Conservation (phyloP, 306 rosid genomes). For the Pterocarpus macrocarpus region DNA sequence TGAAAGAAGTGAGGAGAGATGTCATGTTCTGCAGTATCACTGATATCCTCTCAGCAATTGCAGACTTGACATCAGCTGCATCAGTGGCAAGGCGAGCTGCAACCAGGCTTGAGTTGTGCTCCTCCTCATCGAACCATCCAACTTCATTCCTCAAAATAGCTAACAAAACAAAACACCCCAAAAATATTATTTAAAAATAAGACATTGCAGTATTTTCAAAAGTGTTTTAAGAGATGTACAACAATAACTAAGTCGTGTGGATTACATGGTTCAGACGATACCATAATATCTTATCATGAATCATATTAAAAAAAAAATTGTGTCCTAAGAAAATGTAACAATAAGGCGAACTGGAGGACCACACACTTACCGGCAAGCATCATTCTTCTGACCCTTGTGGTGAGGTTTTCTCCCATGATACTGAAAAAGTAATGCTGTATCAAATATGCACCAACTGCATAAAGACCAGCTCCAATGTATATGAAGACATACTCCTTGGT, state of each 20-base stretch:
- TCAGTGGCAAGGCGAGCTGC: slow-evolving; percentile 91
- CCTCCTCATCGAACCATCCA: slow-evolving; percentile 99
- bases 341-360: background rate
- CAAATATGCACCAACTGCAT: slow-evolving; percentile 93
- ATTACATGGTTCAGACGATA: too few species aligned
- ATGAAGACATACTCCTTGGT: slow-evolving; percentile 94
- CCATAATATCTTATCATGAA: too few species aligned
- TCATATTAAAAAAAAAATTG: too few species aligned
- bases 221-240: too few species aligned
- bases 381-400: slow-evolving; percentile 99
- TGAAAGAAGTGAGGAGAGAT: slow-evolving; percentile 94
- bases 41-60: slow-evolving; percentile 96
- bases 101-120: slow-evolving; percentile 93
- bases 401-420: slow-evolving; percentile 99
- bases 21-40: slow-evolving; percentile 97
- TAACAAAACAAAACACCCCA: slow-evolving; percentile 29
- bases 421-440: slow-evolving; percentile 98
- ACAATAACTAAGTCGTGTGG: too few species aligned
- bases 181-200: too few species aligned
- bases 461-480: slow-evolving; percentile 93
- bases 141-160: slow-evolving; percentile 97
- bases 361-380: slow-evolving; percentile 87
- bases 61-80: slow-evolving; percentile 97
- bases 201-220: background rate
- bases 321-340: background rate